Percentiles rank a stretch among this genome's conserved stretches.
These are phyloP conservation scores for Pyracantha coccinea DNA, from an alignment of 331 rosid genomes.

Conservation along the genomic window DNA sequence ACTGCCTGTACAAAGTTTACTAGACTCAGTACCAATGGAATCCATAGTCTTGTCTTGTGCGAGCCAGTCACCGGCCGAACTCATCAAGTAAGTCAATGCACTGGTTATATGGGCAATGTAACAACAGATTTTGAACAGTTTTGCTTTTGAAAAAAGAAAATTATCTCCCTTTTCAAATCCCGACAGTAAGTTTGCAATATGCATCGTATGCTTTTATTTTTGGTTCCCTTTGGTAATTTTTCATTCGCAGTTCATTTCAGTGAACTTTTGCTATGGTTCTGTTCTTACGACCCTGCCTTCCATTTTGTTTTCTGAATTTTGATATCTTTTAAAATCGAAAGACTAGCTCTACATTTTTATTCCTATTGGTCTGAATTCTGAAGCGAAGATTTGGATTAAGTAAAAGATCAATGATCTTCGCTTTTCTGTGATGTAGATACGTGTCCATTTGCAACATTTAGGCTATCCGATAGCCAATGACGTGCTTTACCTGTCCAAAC, in stretches of 20 bases:
- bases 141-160: background rate
- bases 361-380: background rate
- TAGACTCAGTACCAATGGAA: constrained; percentile 56
- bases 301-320: background rate
- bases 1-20: constrained; percentile 72
- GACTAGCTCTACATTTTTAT: background rate
- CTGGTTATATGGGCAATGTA: background rate
- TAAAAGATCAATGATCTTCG: background rate
- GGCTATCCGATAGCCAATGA: constrained; percentile 98
- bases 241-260: background rate
- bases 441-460: constrained; percentile 74
- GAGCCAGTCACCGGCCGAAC: constrained; percentile 91
- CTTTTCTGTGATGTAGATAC: constrained; percentile 49
- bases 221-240: background rate
- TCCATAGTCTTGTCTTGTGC: constrained; percentile 68
- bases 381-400: background rate
- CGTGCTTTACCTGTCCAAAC: constrained; percentile 57
- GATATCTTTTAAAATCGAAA: background rate
- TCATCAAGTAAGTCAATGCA: constrained; percentile 55
- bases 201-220: background rate
- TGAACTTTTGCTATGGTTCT: background rate
- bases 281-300: background rate
- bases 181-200: background rate
- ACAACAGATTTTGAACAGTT: background rate
- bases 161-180: background rate